A percentile compares a stretch with the other conserved stretches of the same genome.
These are phyloP conservation scores for Gossypium lobatum DNA, from an alignment of 441 rosid genomes.

Conservation along the genomic window DNA sequence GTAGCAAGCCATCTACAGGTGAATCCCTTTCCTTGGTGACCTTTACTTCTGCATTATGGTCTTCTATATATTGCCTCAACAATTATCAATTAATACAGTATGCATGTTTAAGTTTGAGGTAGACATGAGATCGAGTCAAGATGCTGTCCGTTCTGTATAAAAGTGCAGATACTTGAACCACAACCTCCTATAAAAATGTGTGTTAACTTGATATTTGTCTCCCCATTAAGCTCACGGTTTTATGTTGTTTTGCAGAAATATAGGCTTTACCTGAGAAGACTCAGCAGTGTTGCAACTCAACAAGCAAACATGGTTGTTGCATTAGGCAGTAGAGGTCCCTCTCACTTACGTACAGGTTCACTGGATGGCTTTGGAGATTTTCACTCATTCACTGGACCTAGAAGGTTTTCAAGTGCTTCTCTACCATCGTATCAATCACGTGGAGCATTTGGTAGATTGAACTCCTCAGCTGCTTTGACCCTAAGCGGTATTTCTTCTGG, in stretches of 20 bases:
- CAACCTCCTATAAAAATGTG: no score
- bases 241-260: constrained; percentile 60
- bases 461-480: constrained; percentile 51
- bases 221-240: neutral
- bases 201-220: neutral
- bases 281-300: constrained; percentile 40
- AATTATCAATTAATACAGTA: neutral
- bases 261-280: constrained; percentile 74
- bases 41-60: neutral
- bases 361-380: constrained; percentile 62
- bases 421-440: constrained; percentile 45
- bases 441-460: constrained; percentile 55
- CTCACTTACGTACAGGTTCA: constrained; percentile 48
- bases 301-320: constrained; percentile 42
- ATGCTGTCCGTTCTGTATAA: neutral
- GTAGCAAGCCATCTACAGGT: constrained; percentile 98
- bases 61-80: neutral
- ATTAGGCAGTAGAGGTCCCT: constrained; percentile 51
- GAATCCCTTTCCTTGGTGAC: constrained; percentile 14
- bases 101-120: neutral
- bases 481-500: constrained; percentile 58
- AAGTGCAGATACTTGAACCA: neutral
- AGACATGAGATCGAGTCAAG: neutral
- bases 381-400: constrained; percentile 41
- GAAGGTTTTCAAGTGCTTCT: constrained; percentile 38